Conservation (phyloP, 495 filamentous ascomycete species). For the Podospora bellae-mahoneyi region DNA sequence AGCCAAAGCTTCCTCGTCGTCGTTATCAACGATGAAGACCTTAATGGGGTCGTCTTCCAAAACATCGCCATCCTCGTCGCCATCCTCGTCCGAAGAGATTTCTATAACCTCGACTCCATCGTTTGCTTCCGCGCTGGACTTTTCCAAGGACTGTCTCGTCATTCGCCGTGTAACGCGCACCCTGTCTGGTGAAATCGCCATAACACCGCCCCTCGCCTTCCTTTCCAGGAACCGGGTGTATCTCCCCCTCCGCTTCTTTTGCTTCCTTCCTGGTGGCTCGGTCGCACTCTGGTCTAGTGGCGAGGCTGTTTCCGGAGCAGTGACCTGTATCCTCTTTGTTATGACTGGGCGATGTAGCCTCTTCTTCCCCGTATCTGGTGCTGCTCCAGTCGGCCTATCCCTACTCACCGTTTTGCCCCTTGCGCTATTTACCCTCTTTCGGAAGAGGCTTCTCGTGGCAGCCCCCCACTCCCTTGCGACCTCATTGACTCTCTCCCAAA, state of each 20-base stretch:
- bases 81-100: neutral
- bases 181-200: neutral
- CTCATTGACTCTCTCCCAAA: conserved; percentile 22
- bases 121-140: neutral
- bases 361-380: neutral
- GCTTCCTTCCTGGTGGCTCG: neutral
- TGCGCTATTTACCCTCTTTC: neutral
- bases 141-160: neutral
- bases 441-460: neutral
- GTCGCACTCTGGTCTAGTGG: neutral
- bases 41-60: neutral
- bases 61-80: no score
- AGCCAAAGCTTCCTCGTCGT: neutral
- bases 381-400: neutral
- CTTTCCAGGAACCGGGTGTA: neutral
- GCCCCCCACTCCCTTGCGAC: conserved; percentile 23
- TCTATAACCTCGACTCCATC: neutral
- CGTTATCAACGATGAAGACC: conserved; percentile 10
- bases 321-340: neutral
- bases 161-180: neutral
- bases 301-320: neutral
- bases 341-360: neutral
- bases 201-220: neutral
- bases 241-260: conserved; percentile 1
- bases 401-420: neutral